Evolutionary conservation across 1,284 basidiomycete genomes (phyloP), one percentile per base, ranked within the genome.

Genomic region (Ustilago bromivora): DNA sequence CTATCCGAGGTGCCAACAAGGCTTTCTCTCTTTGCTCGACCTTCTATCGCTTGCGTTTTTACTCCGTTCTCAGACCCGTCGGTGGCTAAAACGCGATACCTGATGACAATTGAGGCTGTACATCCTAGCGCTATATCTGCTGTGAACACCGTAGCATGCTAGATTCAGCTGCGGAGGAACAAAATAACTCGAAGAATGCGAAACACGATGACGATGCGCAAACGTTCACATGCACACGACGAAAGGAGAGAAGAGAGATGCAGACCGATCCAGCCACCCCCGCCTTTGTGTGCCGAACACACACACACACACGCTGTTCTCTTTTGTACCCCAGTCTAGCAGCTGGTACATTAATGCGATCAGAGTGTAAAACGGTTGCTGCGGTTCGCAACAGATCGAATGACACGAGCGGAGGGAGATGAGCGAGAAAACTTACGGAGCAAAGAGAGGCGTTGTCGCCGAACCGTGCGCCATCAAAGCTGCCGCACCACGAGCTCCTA

Each of bases 1-100:
- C 56, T 32, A 43, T 46, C 40, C 28, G 56, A 57, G 40, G 28
- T 57, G 40, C 56, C 56, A 57, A 46, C 40, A 43, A 57, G 46
- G 11, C 46, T 23, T 19, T 23, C 8, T 23, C 46, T 23, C 8
- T 51, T 4, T 51, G 49, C 28, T 31, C 31, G 49, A 13, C 28
- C 31, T 32, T 51, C 28, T 13, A 51, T 17, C 31, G 49, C 23
- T 23, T 51, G 49, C 23, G 6, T 19, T 19, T 41, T 23, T 23
- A 2, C 23, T 23, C 2, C 23, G 23, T 23, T 23, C 23, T 23
- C 23, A 23, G 23, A 23, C 2, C 23, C 23, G 2, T 23, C 23
- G 23, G 23, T 2, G 23, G 23, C 23, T 23, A 23, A 23, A 23
- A 23, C 23, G 23, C 23, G 23, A 23, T 23, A 23, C 23, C 2